These are phyloP conservation scores for Camellia lanceoleosa DNA, from an alignment of 148 eudicot genomes.

Conservation along the genomic window DNA sequence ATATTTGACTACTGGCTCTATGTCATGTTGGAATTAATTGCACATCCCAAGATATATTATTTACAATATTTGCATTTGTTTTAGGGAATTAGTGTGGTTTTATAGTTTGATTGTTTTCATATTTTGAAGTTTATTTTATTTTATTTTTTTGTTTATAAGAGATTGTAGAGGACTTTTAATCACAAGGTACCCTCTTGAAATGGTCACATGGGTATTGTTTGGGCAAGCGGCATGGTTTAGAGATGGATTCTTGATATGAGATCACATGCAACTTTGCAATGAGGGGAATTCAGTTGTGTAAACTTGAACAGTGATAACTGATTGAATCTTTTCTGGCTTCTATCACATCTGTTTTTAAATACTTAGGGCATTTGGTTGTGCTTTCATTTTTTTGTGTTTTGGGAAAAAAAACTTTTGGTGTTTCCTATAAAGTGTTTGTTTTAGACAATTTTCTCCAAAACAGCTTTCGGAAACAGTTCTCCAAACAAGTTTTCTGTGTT, in stretches of 20 bases:
- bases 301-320: not conserved
- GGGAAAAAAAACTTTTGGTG: too few species aligned
- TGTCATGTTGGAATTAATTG: not conserved
- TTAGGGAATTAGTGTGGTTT: not conserved
- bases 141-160: not conserved
- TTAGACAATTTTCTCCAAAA: too few species aligned
- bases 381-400: too few species aligned
- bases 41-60: not conserved
- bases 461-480: too few species aligned
- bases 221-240: not conserved
- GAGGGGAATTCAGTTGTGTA: constrained; percentile 6
- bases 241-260: not conserved
- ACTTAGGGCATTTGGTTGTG: too few species aligned
- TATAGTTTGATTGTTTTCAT: constrained; percentile 9
- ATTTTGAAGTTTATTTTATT: not conserved
- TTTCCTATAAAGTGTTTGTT: too few species aligned
- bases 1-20: not conserved
- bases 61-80: not conserved
- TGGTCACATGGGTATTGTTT: not conserved
- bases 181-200: not conserved
- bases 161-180: not conserved
- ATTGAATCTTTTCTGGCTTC: not conserved
- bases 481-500: too few species aligned
- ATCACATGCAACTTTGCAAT: not conserved
- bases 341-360: not conserved